These are phyloP conservation scores for Sanghuangporus sanghuang DNA, from an alignment of 1,284 basidiomycete genomes.

Conservation along the genomic window DNA sequence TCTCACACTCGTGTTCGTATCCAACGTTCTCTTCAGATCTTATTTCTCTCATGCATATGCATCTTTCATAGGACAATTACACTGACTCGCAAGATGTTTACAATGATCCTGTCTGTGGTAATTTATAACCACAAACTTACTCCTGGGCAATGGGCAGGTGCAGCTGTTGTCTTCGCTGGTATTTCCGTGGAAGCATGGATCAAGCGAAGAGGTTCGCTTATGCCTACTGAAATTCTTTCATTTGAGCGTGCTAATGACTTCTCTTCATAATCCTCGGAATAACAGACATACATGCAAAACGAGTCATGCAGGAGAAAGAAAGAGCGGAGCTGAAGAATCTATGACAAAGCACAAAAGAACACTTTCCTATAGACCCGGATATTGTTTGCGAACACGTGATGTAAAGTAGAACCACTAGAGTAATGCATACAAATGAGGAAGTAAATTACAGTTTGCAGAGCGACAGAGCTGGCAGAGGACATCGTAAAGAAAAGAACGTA, in stretches of 20 bases:
- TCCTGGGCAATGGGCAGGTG: conserved; percentile 86
- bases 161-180: conserved; percentile 86
- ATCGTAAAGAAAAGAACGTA: not conserved
- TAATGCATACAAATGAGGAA: not conserved
- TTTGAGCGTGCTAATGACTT: not conserved
- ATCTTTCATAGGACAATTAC: conserved; percentile 70
- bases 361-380: not conserved
- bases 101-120: conserved; percentile 93
- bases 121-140: conserved; percentile 89
- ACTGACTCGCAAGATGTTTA: conserved; percentile 96
- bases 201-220: conserved; percentile 67
- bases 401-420: not conserved
- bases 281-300: conserved; percentile 72
- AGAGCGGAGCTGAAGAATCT: conserved; percentile 75
- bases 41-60: not conserved
- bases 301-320: conserved; percentile 74
- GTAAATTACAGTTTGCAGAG: not conserved
- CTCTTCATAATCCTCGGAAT: conserved; percentile 2
- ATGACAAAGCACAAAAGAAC: conserved; percentile 28
- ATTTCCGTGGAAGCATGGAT: conserved; percentile 92
- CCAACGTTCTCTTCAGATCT: not conserved
- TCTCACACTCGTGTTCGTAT: conserved; percentile 81
- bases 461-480: not conserved
- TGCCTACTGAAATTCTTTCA: not conserved
- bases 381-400: not conserved